Evolutionary conservation across 306 rosid genomes (phyloP), one percentile per base, ranked within the genome.

Genomic region (Pyrus pyrifolia): DNA sequence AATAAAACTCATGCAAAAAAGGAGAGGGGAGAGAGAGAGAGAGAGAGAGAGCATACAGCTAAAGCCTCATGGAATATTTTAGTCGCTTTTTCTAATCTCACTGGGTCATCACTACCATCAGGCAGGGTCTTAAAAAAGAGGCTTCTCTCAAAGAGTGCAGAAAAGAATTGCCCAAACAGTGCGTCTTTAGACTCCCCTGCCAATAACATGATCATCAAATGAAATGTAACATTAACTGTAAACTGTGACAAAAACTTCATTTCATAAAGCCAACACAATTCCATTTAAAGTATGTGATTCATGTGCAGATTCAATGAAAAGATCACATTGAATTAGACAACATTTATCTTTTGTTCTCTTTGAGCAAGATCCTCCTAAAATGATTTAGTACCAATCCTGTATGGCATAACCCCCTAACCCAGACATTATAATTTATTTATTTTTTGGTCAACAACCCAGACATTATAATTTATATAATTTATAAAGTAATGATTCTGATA

Each of bases 111-210:
- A 72, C 74, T 82, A 68, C 95, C 98, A 80, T 90, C 93, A 79
- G 80, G 76, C 76, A 81, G 81, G 70, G 86, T 78, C 90, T 80
- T 72, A 67, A 92, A 90, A 77, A 72, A 94, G 68, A 71, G 77
- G 78, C 51, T 86, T 78, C 80, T 89, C 88, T 92, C 98, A 67
- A 42, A 42, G 45, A 94, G 87, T 12, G 96, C 95, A 59, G 92
- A 82, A 85, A 94, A 87, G 82, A 92, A 90, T 83, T 83, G 86
- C 45, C 89, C 96, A 70, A 89, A 86, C 52, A 94, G 93, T 79
- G 88, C 97, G 81, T 94, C 98, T 88, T 78, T 89, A 40, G 96
- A 81, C n/a, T 68, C 86, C 79, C 91, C 91, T 83, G 84, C 78
- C 69, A 83, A 62, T 71, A 75, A 73, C 71, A 79, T 45, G 75